Evolutionary conservation across 1,284 basidiomycete species (phyloP).

Genomic region (Anthracocystis walkeri): DNA sequence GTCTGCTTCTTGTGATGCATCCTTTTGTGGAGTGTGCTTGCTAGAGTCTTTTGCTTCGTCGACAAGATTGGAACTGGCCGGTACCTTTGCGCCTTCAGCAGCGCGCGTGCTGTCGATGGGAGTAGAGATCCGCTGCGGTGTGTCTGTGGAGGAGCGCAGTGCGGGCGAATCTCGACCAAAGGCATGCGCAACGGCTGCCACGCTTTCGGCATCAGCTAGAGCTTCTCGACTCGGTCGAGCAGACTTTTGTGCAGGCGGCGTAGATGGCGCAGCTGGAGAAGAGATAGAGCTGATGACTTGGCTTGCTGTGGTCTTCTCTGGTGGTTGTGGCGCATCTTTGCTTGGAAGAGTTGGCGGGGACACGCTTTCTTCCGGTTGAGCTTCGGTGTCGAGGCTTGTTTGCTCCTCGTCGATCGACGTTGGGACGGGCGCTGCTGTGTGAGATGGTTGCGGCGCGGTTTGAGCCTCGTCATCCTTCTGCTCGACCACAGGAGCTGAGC

Average conservation of each 20-base stretch:
- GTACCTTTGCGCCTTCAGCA: constrained; percentile 4
- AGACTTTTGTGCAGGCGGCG: constrained; percentile 7
- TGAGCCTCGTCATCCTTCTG: not conserved
- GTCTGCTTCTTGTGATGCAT: not conserved
- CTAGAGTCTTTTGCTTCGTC: constrained; percentile 1
- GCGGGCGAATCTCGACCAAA: constrained; percentile 49
- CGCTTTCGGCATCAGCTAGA: constrained; percentile 45
- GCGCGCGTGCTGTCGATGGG: constrained; percentile 7
- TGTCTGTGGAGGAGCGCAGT: constrained; percentile 30
- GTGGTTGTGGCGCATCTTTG: constrained; percentile 23
- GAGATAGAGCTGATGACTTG: not conserved
- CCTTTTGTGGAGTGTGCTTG: not conserved
- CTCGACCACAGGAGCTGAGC: not conserved
- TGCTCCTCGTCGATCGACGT: not conserved
- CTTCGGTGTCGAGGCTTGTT: not conserved
- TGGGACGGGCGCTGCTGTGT: not conserved
- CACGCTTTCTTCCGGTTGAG: constrained; percentile 1
- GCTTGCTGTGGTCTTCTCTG: constrained; percentile 4
- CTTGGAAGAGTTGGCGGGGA: constrained; percentile 23
- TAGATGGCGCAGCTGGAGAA: constrained; percentile 5
- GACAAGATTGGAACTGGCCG: not conserved
- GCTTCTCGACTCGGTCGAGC: constrained; percentile 19
- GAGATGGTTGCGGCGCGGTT: not conserved
- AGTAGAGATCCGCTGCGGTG: constrained; percentile 23
- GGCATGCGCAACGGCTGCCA: constrained; percentile 55